Conservation (phyloP, 768 basidiomycete genomes). For the Pleurotus tuoliensis region DNA sequence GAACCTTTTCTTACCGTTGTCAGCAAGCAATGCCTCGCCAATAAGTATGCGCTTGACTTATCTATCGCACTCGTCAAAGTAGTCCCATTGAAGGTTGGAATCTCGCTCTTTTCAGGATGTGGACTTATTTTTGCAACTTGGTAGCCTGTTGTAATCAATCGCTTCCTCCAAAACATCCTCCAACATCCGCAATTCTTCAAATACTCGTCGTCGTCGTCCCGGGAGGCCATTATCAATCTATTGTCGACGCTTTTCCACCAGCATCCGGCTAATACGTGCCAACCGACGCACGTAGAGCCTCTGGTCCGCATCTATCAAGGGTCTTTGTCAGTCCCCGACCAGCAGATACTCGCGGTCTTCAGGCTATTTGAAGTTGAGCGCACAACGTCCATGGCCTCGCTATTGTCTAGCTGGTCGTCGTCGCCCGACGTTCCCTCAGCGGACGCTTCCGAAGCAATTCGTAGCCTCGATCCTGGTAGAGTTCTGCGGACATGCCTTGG, state of each 20-base stretch:
- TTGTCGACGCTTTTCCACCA: slow-evolving; percentile 67
- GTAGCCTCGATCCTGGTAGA: slow-evolving; percentile 60
- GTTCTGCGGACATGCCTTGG: slow-evolving; percentile 69
- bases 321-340: slow-evolving; percentile 63
- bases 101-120: neutral
- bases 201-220: slow-evolving; percentile 24
- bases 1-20: slow-evolving; percentile 69
- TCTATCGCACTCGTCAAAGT: slow-evolving; percentile 34
- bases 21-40: slow-evolving; percentile 56
- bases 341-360: slow-evolving; percentile 68
- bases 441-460: slow-evolving; percentile 60
- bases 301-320: slow-evolving; percentile 73
- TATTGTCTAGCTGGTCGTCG: slow-evolving; percentile 67
- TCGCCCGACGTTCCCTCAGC: slow-evolving; percentile 37
- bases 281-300: slow-evolving; percentile 78
- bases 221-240: slow-evolving; percentile 49
- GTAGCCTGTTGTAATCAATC: slow-evolving; percentile 70
- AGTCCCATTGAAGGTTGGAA: slow-evolving; percentile 60
- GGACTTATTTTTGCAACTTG: slow-evolving; percentile 12
- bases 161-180: slow-evolving; percentile 69
- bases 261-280: slow-evolving; percentile 82
- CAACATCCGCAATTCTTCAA: slow-evolving; percentile 64
- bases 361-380: slow-evolving; percentile 72
- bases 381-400: slow-evolving; percentile 55
- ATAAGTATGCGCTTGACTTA: slow-evolving; percentile 37